Conservation (phyloP, 192 early-diverging fungal genomes). For the Dissophora globulifera region DNA sequence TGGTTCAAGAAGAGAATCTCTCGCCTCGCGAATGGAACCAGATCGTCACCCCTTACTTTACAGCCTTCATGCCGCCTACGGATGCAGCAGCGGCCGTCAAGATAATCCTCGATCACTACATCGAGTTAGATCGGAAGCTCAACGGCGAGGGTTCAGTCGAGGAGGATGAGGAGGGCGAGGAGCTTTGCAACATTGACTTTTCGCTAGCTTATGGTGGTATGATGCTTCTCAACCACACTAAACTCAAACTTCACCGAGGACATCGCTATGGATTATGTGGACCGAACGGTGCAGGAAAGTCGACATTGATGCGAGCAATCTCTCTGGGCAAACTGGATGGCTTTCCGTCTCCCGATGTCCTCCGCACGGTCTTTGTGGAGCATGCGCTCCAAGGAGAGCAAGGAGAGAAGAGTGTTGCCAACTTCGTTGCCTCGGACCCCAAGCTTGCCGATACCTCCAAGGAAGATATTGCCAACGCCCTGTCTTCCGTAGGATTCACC, state of each 20-base stretch:
- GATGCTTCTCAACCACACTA: conserved; percentile 76
- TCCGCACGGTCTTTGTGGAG: conserved; percentile 82
- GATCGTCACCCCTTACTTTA: conserved; percentile 62
- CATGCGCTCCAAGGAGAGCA: conserved; percentile 76
- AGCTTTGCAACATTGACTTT: conserved; percentile 69
- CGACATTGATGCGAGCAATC: conserved; percentile 85
- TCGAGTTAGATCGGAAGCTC: conserved; percentile 53
- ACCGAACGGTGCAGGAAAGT: conserved; percentile 84
- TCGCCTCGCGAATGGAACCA: conserved; percentile 68
- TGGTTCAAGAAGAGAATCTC: conserved; percentile 70
- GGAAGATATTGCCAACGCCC: conserved; percentile 52
- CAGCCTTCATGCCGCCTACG: conserved; percentile 62
- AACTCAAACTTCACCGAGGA: conserved; percentile 72
- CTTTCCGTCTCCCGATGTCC: conserved; percentile 77
- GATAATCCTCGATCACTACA: conserved; percentile 40
- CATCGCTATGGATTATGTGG: conserved; percentile 85
- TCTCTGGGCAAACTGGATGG: conserved; percentile 80
- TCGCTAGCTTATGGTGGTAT: conserved; percentile 84
- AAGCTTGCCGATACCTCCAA: conserved; percentile 58
- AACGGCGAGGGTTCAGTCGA: conserved; percentile 54
- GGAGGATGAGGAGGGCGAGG: conserved; percentile 62
- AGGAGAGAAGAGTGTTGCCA: conserved; percentile 65
- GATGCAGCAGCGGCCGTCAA: conserved; percentile 58
- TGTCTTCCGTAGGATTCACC: conserved; percentile 75
- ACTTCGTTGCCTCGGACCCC: conserved; percentile 68